Conservation (phyloP, 306 rosid genomes). For the Echinosophora koreensis region DNA sequence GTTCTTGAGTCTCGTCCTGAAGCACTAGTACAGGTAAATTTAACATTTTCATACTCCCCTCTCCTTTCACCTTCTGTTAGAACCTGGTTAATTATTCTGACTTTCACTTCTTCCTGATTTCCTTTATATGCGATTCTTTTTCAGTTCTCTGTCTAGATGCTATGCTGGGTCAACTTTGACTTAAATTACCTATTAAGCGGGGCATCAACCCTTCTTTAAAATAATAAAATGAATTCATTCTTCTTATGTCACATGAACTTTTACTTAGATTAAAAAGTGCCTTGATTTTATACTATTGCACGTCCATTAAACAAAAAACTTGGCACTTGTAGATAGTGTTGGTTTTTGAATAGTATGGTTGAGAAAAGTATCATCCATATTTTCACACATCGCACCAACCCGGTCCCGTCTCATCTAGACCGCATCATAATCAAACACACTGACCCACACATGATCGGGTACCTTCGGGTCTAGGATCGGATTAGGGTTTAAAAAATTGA, state of each 20-base stretch:
- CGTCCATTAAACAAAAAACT: too few relatives aligned
- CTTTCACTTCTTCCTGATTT: constrained; percentile 4
- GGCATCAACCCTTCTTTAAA: constrained; percentile 13
- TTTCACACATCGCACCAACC: too few relatives aligned
- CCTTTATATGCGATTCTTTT: background rate
- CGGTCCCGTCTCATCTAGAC: too few relatives aligned
- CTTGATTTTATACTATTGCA: constrained; percentile 3
- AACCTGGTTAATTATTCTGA: constrained; percentile 16
- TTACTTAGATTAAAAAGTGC: constrained; percentile 2
- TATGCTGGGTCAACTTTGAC: constrained; percentile 17
- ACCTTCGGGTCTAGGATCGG: too few relatives aligned
- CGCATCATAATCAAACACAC: too few relatives aligned
- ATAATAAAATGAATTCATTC: constrained; percentile 33
- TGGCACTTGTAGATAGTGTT: too few relatives aligned
- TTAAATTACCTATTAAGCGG: constrained; percentile 5
- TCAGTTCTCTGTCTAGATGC: constrained; percentile 32
- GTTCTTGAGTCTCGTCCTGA: constrained; percentile 99
- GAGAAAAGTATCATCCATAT: too few relatives aligned
- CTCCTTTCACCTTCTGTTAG: background rate
- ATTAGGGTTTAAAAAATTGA: too few relatives aligned
- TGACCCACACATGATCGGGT: too few relatives aligned
- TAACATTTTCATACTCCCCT: constrained; percentile 3
- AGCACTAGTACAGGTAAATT: constrained; percentile 88
- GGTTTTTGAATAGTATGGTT: too few relatives aligned
- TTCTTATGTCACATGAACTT: background rate